Evolutionary conservation across 306 rosid genomes (phyloP).

Genomic region (Sphenostylis stenocarpa): DNA sequence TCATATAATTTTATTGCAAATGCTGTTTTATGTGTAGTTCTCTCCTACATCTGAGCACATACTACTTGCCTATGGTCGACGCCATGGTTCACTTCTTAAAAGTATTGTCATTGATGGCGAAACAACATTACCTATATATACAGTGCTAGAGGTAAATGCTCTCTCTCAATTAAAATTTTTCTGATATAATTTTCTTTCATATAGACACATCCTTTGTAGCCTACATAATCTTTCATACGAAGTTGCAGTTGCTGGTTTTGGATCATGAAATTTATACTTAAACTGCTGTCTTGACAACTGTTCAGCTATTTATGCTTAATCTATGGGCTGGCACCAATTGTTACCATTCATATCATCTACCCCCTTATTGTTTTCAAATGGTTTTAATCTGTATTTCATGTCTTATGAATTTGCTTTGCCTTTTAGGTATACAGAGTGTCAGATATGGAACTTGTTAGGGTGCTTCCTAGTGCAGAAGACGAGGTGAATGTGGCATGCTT

Average conservation of each 20-base stretch:
- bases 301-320: conserved; percentile 1
- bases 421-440: conserved; percentile 91
- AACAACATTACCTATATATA: conserved; percentile 89
- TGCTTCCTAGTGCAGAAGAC: conserved; percentile 97
- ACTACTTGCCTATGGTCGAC: conserved; percentile 69
- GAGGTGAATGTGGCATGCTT: conserved; percentile 99
- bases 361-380: conserved; percentile 14
- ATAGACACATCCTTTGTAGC: background rate
- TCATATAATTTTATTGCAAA: conserved; percentile 3
- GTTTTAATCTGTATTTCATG: conserved; percentile 21
- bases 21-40: conserved; percentile 44
- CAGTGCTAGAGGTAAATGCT: conserved; percentile 85
- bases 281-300: conserved; percentile 15
- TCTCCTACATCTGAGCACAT: conserved; percentile 64
- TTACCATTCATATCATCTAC: background rate
- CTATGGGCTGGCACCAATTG: background rate
- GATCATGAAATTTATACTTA: conserved; percentile 8
- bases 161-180: conserved; percentile 10
- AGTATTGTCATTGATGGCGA: conserved; percentile 93
- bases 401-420: conserved; percentile 31
- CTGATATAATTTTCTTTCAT: conserved; percentile 12
- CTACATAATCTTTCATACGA: background rate
- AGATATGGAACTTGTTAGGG: conserved; percentile 96
- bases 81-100: conserved; percentile 62
- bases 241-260: background rate